Base-by-base conservation (phyloP, 2,329 filamentous ascomycete species). In the Tolypocladium cylindrosporum region DNA sequence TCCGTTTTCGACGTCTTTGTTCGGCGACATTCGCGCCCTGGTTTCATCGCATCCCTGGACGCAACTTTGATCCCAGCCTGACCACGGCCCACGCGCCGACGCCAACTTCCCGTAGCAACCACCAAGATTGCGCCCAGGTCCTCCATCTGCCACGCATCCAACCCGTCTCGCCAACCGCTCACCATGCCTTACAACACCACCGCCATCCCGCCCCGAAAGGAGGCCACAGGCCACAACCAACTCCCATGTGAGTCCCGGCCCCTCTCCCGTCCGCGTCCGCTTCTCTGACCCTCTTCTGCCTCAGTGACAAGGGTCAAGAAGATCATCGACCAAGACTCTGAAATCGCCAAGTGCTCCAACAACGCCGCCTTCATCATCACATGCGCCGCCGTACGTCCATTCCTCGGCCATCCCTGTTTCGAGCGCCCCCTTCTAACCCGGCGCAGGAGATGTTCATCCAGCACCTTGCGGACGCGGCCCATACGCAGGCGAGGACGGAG, bases 331-430 rank as follows among this genome's bases (percentile, higher is more conserved):
- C 83, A 91, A 59, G 94, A 99, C 72, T 85, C 90, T 50, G 93
- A 97, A 61, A 89, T 96, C 61, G 80, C 79, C 61, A 84, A 89
- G 69, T 96, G 91, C 72, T 96, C 92, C 53, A 96, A 92, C 72
- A 96, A 96, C 68, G 93, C 93, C 57, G 89, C 92, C 24, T 97
- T 97, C 71, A 86, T 93, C 58, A 95, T 97, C 67, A 92, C 93
- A 1, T 81, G 96, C 60, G 94, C 94, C 27, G 92, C 94, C 4
- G 89, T 90, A 73, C 45, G 27, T 43, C n/a, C 21, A 7, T n/a
- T n/a, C 24, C 52, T 21, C 19, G 4, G 19, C 40, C 36, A 1
- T 40, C 14, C 50, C 8, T 31, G 27, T 42, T 8, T 42, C 16
- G 36, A 16, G 2, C 1, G 4, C 4, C 14, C 8, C 34, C 9